Percentiles rank a stretch among this genome's conserved stretches.
phyloP scores from a whole-genome alignment of 1,139 yeast genomes.

The Wickerhamomyces sp. region DNA sequence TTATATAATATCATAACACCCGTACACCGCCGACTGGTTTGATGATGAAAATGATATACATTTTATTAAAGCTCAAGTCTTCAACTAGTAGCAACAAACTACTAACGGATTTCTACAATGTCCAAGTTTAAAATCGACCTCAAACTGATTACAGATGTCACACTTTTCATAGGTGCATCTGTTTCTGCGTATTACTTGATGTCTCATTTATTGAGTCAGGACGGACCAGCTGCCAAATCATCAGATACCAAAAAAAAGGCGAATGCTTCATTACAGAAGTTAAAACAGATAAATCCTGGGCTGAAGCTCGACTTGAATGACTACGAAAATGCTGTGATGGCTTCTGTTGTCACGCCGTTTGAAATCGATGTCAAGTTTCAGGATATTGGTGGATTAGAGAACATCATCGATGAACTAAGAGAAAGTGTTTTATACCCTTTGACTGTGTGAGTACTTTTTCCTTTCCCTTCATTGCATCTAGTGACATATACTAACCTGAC shows the following conservation, averaged over 20 bases:
- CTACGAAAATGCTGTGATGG: conserved; percentile 72
- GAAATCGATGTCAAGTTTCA: conserved; percentile 72
- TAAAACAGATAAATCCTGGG: conserved; percentile 56
- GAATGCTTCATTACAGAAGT: conserved; percentile 52
- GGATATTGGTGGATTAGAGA: conserved; percentile 87
- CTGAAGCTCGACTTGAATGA: conserved; percentile 57
- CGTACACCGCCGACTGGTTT: no score
- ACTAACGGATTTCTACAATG: no score
- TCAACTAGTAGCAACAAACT: no score
- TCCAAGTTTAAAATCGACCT: conserved; percentile 21
- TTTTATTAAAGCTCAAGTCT: no score
- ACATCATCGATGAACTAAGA: conserved; percentile 74
- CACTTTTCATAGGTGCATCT: conserved; percentile 78
- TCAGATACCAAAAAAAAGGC: conserved; percentile 69
- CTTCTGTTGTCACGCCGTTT: conserved; percentile 77
- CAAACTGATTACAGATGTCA: conserved; percentile 49
- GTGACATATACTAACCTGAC: conserved; percentile 13
- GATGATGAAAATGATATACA: no score
- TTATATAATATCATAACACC: no score
- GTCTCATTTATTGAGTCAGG: conserved; percentile 53
- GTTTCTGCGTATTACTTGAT: conserved; percentile 71
- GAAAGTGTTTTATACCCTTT: conserved; percentile 89
- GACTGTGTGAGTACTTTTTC: conserved; percentile 42
- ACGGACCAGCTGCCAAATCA: conserved; percentile 50
- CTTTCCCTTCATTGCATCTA: not conserved